Evolutionary conservation across 306 rosid species (phyloP), one percentile per base, ranked within the genome.

Genomic region (Vigna reflexopilosa): DNA sequence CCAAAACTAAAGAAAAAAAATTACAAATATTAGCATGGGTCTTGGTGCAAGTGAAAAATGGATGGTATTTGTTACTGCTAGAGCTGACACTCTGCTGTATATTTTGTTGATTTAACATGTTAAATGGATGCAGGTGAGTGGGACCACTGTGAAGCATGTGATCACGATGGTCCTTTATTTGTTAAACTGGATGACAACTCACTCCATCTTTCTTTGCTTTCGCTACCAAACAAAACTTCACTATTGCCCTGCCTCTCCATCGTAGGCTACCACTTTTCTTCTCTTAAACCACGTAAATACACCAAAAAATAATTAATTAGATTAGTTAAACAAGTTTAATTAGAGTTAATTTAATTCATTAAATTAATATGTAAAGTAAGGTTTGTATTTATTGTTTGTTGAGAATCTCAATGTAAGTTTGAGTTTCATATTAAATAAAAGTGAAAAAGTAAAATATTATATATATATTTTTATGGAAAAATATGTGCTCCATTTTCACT

Each of bases 131-230:
- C 77, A 62, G 49, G 38, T 30, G 40, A 28, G 48, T 59, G 77
- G 72, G 67, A 59, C 81, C 77, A 81, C 72, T 50, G 5, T 12
- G 34, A 19, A 82, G 16, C 85, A 82, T 82, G 85, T 77, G 82
- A 82, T 72, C 13, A 14, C 13, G 62, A 62, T 4, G 65, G 4
- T 76, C 82, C 20, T 55, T 71, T 47, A 54, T 34, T 63, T 66
- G 16, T 36, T 57, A 24, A 67, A 42, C 59, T 38, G 50, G 11
- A 26, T 40, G 72, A 77, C 82, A 82, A 34, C 85, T 82, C 82
- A 82, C 61, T 66, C 75, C 75, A 71, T 71, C 26, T 76, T 52
- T 65, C 54, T 76, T 32, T 81, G 61, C 36, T 52, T 71, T 71
- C 70, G 44, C 64, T 71, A 54, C 38, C 79, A 45, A 70, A 82